Evolutionary conservation across 1,284 basidiomycete genomes (phyloP), one percentile per base, ranked within the genome.

Genomic region (Cryptococcus deneoformans): DNA sequence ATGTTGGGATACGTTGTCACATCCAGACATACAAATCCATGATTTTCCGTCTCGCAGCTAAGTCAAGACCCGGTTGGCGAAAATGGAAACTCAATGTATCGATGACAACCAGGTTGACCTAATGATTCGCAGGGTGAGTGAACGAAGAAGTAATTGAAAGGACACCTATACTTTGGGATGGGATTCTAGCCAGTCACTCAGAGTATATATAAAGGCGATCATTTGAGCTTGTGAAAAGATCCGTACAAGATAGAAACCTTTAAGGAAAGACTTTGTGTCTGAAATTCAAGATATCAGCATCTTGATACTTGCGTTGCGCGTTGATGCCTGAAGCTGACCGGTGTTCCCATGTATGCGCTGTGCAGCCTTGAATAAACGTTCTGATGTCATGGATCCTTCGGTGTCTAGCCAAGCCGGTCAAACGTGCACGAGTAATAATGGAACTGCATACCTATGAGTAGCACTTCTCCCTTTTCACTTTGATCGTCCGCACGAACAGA

Each of bases 31-130:
- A 76, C 73, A 76, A 49, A 3, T 77, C 73, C 68, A 77, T 70
- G 16, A 72, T 54, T 14, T 76, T 60, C 24, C 66, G 65, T 43
- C 69, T 59, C 0, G 64, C 58, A 8, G 36, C 50, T 12, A 66
- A 58, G 7, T 77, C 76, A 12, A 77, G 52, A 3, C 61, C 56
- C 4, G 77, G 77, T 35, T 77, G 73, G 1, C 77, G 67, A 52
- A 79, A 74, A 53, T 77, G 76, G 58, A 62, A 74, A 43, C 73
- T 77, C 14, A 79, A 59, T 1, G 73, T 77, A 58, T 79, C 77
- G 49, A 79, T 67, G 12, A 77, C 47, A 12, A 79, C 60, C 2
- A 78, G 67, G 42, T 69, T 68, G 29, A 76, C 71, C 77, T 79
- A 39, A 5, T 24, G 2, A 52, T 57, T 14, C 53, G 20, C 20